Base-by-base conservation (phyloP, 768 basidiomycete genomes). In the Suillus cothurnatus region DNA sequence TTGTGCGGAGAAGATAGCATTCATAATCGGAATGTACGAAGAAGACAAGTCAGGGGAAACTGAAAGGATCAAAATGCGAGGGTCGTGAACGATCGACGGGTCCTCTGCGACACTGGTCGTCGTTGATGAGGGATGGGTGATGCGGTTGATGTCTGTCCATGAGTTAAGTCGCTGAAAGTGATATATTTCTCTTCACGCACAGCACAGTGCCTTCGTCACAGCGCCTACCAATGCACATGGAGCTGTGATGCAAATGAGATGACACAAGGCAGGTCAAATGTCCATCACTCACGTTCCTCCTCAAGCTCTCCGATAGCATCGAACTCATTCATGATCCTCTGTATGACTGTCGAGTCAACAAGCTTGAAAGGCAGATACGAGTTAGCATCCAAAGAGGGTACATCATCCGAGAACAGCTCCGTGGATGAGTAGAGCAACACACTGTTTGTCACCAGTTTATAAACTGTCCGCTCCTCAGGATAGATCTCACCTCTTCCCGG, bases 1-100 rank as follows among this genome's bases (percentile, higher is more conserved):
- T 77, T 99, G 97, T 6, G 97, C 97, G 21, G 96, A 95, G 79
- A 99, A 99, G 58, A 99, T 99, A 62, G 95, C 90, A 75, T 99
- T 99, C 97, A 99, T 99, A 74, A 99, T 89, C 31, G 97, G 94
- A 58, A 99, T 97, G 77, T 99, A 99, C 12, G 95, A 94, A 9
- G 89, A 85, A 11, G 93, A 90, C 34, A 90, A 83, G 78, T 97
- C 93, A 19, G 94, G 93, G 14, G 96, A 97, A 62, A 97, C 95
- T 47, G 95, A 96, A 61, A 99, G 82, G 68, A 99, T 82, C 60
- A 91, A 76, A 60, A 92, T 88, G 11, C 88, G 81, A 0, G 90
- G 84, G 66, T 88, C 84, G 1, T 79, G 71, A 52, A 76, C 67
- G n/a, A 72, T 53, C 28, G 77, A 63, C 23, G 76, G 67, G 26